phyloP scores from a whole-genome alignment of 1,139 yeast genomes.

The Scheffersomyces segobiensis region DNA sequence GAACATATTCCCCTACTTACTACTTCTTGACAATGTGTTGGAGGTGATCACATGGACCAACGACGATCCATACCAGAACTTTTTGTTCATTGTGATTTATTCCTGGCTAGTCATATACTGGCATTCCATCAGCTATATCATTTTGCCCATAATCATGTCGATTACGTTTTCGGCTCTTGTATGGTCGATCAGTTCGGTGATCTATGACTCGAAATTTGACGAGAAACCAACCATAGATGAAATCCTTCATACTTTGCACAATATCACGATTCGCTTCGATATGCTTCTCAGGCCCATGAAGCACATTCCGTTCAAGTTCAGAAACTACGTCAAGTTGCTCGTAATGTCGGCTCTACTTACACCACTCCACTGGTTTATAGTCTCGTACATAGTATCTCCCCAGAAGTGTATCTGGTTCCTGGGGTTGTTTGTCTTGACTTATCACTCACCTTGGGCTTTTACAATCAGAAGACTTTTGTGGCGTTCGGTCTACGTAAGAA shows the following conservation, averaged over 20 bases:
- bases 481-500: slow-evolving; percentile 52
- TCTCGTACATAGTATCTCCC: slow-evolving; percentile 37
- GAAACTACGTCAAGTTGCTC: slow-evolving; percentile 32
- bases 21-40: slow-evolving; percentile 44
- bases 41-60: slow-evolving; percentile 59
- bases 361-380: slow-evolving; percentile 46
- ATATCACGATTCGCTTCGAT: slow-evolving; percentile 48
- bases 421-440: slow-evolving; percentile 46
- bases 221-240: slow-evolving; percentile 61
- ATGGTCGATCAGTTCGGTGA: slow-evolving; percentile 48
- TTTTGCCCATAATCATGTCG: slow-evolving; percentile 41
- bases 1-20: slow-evolving; percentile 48
- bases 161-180: slow-evolving; percentile 38
- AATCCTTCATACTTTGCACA: slow-evolving; percentile 51
- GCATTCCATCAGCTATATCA: slow-evolving; percentile 33
- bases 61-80: slow-evolving; percentile 50
- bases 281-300: slow-evolving; percentile 44
- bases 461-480: slow-evolving; percentile 52
- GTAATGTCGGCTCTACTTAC: slow-evolving; percentile 38
- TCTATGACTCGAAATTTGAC: slow-evolving; percentile 42
- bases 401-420: slow-evolving; percentile 35
- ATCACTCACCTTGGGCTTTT: slow-evolving; percentile 55
- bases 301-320: slow-evolving; percentile 26
- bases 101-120: slow-evolving; percentile 48
- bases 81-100: slow-evolving; percentile 41